phyloP scores from a whole-genome alignment of 495 filamentous ascomycete species.

The Neurospora hispaniola region DNA sequence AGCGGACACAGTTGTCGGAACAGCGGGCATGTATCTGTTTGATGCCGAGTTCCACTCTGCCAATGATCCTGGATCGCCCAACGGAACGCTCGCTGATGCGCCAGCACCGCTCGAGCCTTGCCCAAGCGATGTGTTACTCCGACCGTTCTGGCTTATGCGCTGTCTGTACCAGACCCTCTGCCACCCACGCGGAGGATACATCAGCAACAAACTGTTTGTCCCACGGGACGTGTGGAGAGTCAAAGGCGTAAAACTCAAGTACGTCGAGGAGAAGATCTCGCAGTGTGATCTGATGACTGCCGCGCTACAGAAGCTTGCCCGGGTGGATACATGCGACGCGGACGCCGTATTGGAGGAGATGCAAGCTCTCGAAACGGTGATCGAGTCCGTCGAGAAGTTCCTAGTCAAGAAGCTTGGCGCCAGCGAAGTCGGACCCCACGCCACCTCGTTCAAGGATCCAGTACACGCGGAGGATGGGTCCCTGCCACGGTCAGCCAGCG shows the following conservation, averaged over 20 bases:
- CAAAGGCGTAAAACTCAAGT: slow-evolving; percentile 84
- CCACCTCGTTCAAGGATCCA: slow-evolving; percentile 58
- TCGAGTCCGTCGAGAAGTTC: slow-evolving; percentile 71
- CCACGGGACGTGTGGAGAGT: slow-evolving; percentile 90
- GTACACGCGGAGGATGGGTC: slow-evolving; percentile 21
- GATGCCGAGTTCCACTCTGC: slow-evolving; percentile 74
- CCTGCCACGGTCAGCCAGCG: slow-evolving; percentile 43
- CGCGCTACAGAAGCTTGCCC: slow-evolving; percentile 69
- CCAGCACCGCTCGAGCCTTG: slow-evolving; percentile 84
- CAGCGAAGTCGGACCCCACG: slow-evolving; percentile 75
- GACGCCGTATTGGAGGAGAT: slow-evolving; percentile 91
- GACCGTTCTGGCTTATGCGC: slow-evolving; percentile 95
- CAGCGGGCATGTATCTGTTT: slow-evolving; percentile 70
- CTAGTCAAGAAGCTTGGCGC: slow-evolving; percentile 71
- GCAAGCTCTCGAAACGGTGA: slow-evolving; percentile 76
- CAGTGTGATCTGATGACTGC: slow-evolving; percentile 88
- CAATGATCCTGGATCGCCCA: slow-evolving; percentile 55
- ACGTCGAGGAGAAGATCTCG: slow-evolving; percentile 87
- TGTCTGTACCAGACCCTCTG: slow-evolving; percentile 85
- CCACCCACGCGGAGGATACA: slow-evolving; percentile 82
- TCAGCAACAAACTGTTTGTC: slow-evolving; percentile 83
- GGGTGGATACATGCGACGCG: slow-evolving; percentile 79
- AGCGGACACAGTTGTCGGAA: slow-evolving; percentile 37
- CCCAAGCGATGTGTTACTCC: slow-evolving; percentile 70
- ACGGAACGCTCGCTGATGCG: slow-evolving; percentile 37